Evolutionary conservation across 108 stramenopile species (phyloP).

Genomic region (Skeletonema potamos): DNA sequence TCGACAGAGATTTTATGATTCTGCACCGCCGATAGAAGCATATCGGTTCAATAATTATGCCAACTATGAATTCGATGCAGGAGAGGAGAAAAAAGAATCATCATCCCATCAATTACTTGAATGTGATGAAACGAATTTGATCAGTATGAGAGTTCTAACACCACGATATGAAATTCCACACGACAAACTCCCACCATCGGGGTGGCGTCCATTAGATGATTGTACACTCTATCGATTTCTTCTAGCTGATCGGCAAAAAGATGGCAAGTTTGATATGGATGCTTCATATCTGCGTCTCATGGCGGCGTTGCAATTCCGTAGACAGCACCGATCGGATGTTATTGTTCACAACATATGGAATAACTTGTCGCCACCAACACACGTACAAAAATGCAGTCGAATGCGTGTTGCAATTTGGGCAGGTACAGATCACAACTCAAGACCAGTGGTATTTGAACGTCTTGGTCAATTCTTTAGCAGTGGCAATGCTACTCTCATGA

Average conservation of each 20-base stretch:
- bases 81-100: constrained; percentile 4
- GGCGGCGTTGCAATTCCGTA: constrained; percentile 1
- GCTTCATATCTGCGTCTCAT: constrained; percentile 4
- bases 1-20: constrained; percentile 3
- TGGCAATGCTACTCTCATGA: constrained; percentile 2
- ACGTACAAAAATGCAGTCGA: constrained; percentile 7
- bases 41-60: background rate
- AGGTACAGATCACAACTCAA: background rate
- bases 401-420: constrained; percentile 17
- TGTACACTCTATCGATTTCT: constrained; percentile 9
- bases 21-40: background rate
- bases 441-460: constrained; percentile 26
- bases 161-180: background rate
- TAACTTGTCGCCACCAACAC: background rate
- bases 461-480: constrained; percentile 27
- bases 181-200: background rate
- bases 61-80: background rate
- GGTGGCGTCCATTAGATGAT: constrained; percentile 12
- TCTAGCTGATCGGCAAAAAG: constrained; percentile 10
- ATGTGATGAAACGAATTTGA: background rate
- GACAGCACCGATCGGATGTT: background rate
- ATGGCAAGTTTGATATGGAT: constrained; percentile 7
- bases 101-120: background rate
- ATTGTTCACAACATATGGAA: constrained; percentile 7
- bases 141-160: background rate